These are phyloP conservation scores for Prototheca wickerhamii DNA, from an alignment of 163 green algal genomes.

Conservation along the genomic window DNA sequence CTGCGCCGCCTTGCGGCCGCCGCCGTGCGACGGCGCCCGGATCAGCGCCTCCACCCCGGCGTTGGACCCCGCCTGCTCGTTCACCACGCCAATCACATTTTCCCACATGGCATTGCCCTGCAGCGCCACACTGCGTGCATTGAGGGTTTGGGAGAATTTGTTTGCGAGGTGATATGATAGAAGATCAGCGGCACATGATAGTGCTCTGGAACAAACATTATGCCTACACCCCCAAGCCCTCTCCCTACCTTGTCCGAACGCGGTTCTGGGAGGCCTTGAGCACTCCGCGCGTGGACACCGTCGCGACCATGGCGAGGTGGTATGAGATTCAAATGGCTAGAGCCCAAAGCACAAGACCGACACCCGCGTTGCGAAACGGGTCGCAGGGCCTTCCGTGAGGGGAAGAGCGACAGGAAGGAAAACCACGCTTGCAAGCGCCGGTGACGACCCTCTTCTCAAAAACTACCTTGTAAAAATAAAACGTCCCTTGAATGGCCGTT, in stretches of 20 bases:
- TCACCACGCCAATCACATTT: conserved; percentile 58
- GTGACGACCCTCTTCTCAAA: background rate
- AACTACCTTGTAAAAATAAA: background rate
- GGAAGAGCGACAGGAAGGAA: background rate
- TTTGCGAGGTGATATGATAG: background rate
- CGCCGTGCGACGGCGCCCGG: conserved; percentile 46
- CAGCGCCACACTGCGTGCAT: conserved; percentile 47
- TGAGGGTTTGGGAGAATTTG: background rate
- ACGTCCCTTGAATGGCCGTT: too few relatives aligned
- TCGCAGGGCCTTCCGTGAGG: background rate
- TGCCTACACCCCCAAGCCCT: background rate
- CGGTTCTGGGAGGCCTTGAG: conserved; percentile 57
- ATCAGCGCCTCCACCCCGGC: conserved; percentile 51
- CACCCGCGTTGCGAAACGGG: background rate
- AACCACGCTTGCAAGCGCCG: background rate
- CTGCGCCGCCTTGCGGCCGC: conserved; percentile 29
- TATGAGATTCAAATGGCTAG: background rate
- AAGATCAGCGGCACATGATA: too few relatives aligned
- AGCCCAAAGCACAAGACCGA: background rate
- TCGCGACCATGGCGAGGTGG: conserved; percentile 18
- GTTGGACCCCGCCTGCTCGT: conserved; percentile 50
- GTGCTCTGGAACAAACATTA: background rate
- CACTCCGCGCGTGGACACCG: conserved; percentile 20
- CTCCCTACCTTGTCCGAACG: conserved; percentile 53
- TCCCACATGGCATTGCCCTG: conserved; percentile 66